phyloP scores from a whole-genome alignment of 371 early-diverging fungal genomes.

The Mucor piriformis region DNA sequence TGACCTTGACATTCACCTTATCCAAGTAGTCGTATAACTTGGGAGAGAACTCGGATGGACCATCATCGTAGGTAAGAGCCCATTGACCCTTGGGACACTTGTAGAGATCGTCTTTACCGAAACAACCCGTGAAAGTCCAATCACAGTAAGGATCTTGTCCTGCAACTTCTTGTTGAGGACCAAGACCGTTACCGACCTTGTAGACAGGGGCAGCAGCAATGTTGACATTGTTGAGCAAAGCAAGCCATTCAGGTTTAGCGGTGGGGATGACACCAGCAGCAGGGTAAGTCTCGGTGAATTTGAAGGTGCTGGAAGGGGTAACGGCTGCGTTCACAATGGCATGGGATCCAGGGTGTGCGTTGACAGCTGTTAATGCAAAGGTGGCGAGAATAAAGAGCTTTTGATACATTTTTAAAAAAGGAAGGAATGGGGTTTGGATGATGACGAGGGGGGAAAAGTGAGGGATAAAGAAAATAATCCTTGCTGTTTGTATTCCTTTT shows the following conservation, averaged over 20 bases:
- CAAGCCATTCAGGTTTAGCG: constrained; percentile 57
- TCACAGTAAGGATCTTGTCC: constrained; percentile 51
- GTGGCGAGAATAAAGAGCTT: constrained; percentile 30
- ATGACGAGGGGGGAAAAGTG: background rate
- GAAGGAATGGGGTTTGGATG: background rate
- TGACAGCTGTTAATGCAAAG: constrained; percentile 24
- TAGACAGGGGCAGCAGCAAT: constrained; percentile 48
- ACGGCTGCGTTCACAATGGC: constrained; percentile 9
- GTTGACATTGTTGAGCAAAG: constrained; percentile 32
- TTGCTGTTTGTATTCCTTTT: background rate
- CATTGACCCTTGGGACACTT: constrained; percentile 57
- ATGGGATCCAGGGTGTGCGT: constrained; percentile 27
- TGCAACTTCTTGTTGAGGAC: constrained; percentile 28
- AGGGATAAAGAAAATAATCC: background rate
- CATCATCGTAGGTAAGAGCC: constrained; percentile 54
- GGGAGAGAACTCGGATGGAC: constrained; percentile 41
- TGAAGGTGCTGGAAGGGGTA: constrained; percentile 25
- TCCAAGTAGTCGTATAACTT: constrained; percentile 45
- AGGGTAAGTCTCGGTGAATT: constrained; percentile 46
- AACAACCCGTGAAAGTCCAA: constrained; percentile 60
- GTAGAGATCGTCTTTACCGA: constrained; percentile 48
- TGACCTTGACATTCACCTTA: constrained; percentile 40
- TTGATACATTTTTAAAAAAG: constrained; percentile 16
- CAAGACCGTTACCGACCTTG: constrained; percentile 20
- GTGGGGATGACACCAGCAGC: constrained; percentile 35